These are phyloP conservation scores for Stenocarpella maydis DNA, from an alignment of 2,329 filamentous ascomycete species.

Conservation along the genomic window DNA sequence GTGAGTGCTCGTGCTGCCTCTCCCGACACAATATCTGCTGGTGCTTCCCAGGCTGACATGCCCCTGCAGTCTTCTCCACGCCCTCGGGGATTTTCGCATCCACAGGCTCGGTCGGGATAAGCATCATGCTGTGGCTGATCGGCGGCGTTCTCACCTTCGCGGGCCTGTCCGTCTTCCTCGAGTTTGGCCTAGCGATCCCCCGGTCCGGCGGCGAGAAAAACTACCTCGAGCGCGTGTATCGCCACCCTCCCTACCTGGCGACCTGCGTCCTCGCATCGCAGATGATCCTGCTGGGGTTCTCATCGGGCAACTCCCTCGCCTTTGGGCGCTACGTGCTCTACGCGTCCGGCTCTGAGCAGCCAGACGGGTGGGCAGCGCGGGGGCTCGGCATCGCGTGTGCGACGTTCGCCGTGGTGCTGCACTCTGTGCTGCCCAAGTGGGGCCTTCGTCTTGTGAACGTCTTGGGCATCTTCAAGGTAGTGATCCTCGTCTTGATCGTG, in stretches of 20 bases:
- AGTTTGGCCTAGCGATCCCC: conserved; percentile 69
- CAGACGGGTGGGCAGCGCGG: conserved; percentile 64
- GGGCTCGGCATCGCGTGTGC: conserved; percentile 63
- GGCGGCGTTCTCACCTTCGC: conserved; percentile 64
- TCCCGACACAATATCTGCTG: no score
- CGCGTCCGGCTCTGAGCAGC: conserved; percentile 56
- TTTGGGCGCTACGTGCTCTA: conserved; percentile 67
- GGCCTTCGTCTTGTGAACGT: conserved; percentile 67
- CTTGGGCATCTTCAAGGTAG: conserved; percentile 67
- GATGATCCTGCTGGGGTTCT: conserved; percentile 69
- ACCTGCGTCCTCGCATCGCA: conserved; percentile 67
- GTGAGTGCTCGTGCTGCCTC: no score
- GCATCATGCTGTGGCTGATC: conserved; percentile 47
- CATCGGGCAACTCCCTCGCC: conserved; percentile 64
- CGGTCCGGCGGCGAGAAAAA: conserved; percentile 72
- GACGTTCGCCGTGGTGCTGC: conserved; percentile 62
- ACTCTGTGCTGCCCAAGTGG: conserved; percentile 62
- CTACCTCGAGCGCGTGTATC: conserved; percentile 71
- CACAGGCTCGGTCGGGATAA: conserved; percentile 60
- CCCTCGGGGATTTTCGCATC: conserved; percentile 61
- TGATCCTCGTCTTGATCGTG: conserved; percentile 67
- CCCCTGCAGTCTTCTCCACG: conserved; percentile 58
- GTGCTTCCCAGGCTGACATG: neutral
- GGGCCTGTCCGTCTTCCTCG: conserved; percentile 68
- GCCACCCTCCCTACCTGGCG: conserved; percentile 64